Conservation (phyloP, 352 stramenopile species). For the Phytophthora tentaculata region DNA sequence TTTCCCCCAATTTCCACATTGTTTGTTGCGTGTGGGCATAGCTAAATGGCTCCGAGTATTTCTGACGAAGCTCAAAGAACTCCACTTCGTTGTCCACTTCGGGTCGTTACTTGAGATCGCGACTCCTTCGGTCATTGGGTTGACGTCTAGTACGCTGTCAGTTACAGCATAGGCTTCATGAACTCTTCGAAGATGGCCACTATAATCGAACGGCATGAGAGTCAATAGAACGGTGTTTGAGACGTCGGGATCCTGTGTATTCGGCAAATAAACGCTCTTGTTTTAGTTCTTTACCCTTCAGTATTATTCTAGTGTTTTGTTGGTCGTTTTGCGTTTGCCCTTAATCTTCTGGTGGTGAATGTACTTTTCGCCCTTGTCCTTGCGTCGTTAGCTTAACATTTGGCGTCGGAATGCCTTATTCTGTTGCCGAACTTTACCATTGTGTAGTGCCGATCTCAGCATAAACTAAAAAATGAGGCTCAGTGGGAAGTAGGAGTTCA, state of each 20-base stretch:
- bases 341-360: too few relatives aligned
- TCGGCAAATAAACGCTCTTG: too few relatives aligned
- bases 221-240: not conserved
- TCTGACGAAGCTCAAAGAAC: slow-evolving; percentile 29
- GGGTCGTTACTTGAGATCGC: slow-evolving; percentile 4
- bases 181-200: slow-evolving; percentile 27
- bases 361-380: not conserved
- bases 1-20: slow-evolving; percentile 24
- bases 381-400: not conserved
- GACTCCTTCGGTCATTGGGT: slow-evolving; percentile 13
- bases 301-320: too few relatives aligned
- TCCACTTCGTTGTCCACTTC: slow-evolving; percentile 16
- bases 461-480: not conserved
- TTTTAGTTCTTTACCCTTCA: too few relatives aligned
- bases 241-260: not conserved
- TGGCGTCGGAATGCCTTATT: not conserved
- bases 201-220: slow-evolving; percentile 21
- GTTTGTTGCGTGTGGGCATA: slow-evolving; percentile 23
- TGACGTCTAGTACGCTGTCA: slow-evolving; percentile 21
- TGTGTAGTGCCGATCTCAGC: not conserved
- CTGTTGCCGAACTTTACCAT: not conserved
- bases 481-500: not conserved
- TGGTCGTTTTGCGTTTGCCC: too few relatives aligned
- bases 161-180: slow-evolving; percentile 25
- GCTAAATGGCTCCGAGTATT: slow-evolving; percentile 27